A percentile compares a stretch with the other conserved stretches of the same genome.
Conservation (phyloP, 305 asterid genomes). For the Fraxinus velutina region DNA sequence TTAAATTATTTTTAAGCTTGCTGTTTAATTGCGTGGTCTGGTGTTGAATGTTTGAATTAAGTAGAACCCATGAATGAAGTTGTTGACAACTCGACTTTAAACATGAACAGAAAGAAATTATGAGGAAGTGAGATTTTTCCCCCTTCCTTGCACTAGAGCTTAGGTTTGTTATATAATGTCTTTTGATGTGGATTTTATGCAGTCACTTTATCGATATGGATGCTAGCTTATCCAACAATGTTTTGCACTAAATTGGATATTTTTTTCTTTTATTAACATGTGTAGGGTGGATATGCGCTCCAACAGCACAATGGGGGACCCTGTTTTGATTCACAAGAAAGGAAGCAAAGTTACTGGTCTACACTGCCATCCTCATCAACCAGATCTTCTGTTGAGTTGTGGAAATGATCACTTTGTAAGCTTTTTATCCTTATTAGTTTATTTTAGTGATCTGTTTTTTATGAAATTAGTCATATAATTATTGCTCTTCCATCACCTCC, state of each 20-base stretch:
- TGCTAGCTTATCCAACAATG: neutral
- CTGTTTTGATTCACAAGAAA: slow-evolving; percentile 85
- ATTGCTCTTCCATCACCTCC: neutral
- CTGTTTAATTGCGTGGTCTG: neutral
- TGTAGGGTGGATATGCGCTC: slow-evolving; percentile 76
- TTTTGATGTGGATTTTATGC: neutral
- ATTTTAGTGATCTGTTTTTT: slow-evolving; percentile 1
- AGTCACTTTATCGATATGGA: neutral
- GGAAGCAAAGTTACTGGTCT: slow-evolving; percentile 94
- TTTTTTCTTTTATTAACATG: slow-evolving; percentile 8
- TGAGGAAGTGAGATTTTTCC: neutral
- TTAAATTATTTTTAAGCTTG: neutral
- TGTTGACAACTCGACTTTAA: neutral
- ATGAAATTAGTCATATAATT: neutral
- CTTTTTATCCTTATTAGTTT: slow-evolving; percentile 10
- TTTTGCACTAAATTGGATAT: neutral
- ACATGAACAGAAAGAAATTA: neutral
- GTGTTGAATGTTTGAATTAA: neutral
- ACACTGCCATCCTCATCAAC: slow-evolving; percentile 95
- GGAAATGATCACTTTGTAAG: slow-evolving; percentile 97
- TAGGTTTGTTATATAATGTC: neutral
- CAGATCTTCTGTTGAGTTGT: slow-evolving; percentile 83
- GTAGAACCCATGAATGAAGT: neutral
- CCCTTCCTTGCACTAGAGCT: neutral
- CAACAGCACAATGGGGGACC: slow-evolving; percentile 48